A percentile compares a stretch with the other conserved stretches of the same genome.
phyloP scores from a whole-genome alignment of 768 basidiomycete species.

The Tricholoma saponaceum region DNA sequence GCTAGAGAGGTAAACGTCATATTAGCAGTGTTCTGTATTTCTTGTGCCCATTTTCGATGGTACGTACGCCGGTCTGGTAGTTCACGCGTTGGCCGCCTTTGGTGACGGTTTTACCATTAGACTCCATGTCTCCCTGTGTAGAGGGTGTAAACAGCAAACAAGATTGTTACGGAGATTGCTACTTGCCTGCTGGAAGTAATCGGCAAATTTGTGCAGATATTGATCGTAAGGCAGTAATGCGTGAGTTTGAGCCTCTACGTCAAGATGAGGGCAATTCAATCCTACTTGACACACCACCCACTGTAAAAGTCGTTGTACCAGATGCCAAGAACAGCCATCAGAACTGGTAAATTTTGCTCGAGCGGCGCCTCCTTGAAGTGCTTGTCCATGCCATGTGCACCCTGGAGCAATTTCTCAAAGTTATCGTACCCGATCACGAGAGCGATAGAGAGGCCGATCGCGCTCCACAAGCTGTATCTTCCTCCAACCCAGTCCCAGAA shows the following conservation, averaged over 20 bases:
- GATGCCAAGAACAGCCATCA: conserved; percentile 85
- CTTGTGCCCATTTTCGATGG: not conserved
- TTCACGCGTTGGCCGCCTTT: conserved; percentile 89
- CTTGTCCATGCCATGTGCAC: conserved; percentile 97
- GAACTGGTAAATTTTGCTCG: conserved; percentile 88
- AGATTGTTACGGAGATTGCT: not conserved
- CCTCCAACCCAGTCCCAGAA: conserved; percentile 99
- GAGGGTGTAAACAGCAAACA: not conserved
- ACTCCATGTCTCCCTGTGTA: conserved; percentile 92
- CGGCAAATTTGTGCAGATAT: conserved; percentile 98
- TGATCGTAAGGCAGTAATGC: conserved; percentile 97
- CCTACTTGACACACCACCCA: conserved; percentile 11
- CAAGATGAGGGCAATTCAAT: not conserved
- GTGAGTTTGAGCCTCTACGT: conserved; percentile 84
- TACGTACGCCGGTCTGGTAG: conserved; percentile 92
- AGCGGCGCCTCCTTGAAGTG: conserved; percentile 90
- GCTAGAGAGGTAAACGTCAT: conserved; percentile 38
- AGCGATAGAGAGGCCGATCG: conserved; percentile 94
- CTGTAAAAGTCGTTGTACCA: conserved; percentile 99
- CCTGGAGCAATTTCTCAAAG: conserved; percentile 84
- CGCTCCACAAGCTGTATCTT: conserved; percentile 97
- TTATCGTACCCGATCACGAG: conserved; percentile 91
- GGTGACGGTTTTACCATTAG: conserved; percentile 95
- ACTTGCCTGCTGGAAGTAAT: conserved; percentile 94
- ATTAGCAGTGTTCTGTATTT: not conserved